These are phyloP conservation scores for Sporothrix brasiliensis DNA, from an alignment of 2,329 filamentous ascomycete genomes.

Conservation along the genomic window DNA sequence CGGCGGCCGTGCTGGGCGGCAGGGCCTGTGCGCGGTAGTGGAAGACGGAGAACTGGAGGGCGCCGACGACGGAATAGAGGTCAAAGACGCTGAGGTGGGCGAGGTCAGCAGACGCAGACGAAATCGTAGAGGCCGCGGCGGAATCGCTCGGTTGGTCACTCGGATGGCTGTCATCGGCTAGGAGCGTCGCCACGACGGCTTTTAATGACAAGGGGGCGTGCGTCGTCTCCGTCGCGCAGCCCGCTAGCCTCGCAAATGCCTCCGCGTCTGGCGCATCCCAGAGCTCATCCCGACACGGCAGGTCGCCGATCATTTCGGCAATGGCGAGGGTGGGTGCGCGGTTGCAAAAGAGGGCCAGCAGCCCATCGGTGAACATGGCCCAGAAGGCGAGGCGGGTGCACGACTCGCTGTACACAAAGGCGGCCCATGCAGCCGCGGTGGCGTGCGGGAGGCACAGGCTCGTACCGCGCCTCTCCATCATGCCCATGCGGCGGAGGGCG, in stretches of 20 bases:
- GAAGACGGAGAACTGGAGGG: conserved; percentile 4
- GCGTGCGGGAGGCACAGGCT: background rate
- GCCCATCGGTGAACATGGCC: conserved; percentile 1
- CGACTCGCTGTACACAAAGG: conserved; percentile 1
- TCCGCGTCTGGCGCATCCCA: background rate
- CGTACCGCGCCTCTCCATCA: background rate
- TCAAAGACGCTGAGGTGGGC: background rate
- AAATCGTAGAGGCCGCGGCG: no score
- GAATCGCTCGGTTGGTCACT: no score
- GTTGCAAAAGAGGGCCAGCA: background rate
- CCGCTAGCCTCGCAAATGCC: background rate
- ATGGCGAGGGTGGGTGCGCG: background rate
- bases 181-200: background rate
- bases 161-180: no score
- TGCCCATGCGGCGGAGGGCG: background rate
- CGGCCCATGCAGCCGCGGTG: background rate
- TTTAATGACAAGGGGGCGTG: no score
- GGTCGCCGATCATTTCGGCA: background rate
- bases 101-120: no score
- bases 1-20: background rate
- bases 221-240: no score
- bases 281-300: background rate
- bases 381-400: background rate
- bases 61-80: conserved; percentile 10
- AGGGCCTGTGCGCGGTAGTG: background rate